These are phyloP conservation scores for Fusarium sp. DNA, from an alignment of 2,329 filamentous ascomycete genomes.

Conservation along the genomic window DNA sequence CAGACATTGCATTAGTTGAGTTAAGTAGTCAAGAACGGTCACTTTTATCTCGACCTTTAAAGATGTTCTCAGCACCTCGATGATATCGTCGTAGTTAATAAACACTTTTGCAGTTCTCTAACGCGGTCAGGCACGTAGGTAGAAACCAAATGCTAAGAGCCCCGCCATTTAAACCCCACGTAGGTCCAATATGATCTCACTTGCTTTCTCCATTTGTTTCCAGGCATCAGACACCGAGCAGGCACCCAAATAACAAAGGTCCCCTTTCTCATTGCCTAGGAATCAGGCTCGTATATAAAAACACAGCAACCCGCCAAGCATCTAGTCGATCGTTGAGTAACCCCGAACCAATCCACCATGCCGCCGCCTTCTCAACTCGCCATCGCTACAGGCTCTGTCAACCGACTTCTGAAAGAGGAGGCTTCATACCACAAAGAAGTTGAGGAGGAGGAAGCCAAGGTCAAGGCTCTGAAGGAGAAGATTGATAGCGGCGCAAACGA, in stretches of 20 bases:
- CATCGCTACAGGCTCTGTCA: conserved; percentile 82
- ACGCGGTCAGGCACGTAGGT: conserved; percentile 10
- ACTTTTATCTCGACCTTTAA: not conserved
- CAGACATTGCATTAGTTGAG: conserved; percentile 15
- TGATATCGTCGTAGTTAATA: not conserved
- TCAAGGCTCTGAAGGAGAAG: conserved; percentile 74
- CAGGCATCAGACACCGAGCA: conserved; percentile 32
- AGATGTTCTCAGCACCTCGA: not conserved
- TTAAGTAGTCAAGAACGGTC: conserved; percentile 16
- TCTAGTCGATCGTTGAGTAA: not conserved
- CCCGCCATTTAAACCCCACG: conserved; percentile 43
- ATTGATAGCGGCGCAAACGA: conserved; percentile 58
- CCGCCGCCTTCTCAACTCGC: conserved; percentile 77
- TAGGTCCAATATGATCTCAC: conserved; percentile 43
- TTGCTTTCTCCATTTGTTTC: conserved; percentile 27
- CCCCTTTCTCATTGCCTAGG: not conserved
- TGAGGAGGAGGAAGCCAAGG: conserved; percentile 74
- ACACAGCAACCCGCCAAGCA: not conserved
- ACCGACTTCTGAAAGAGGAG: conserved; percentile 91
- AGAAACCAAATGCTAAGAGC: conserved; percentile 13
- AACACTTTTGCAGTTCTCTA: not conserved
- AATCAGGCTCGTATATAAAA: not conserved
- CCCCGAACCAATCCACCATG: conserved; percentile 61
- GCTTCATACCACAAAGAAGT: conserved; percentile 89
- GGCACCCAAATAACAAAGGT: conserved; percentile 26